Evolutionary conservation across 495 filamentous ascomycete species (phyloP), one percentile per base, ranked within the genome.

Genomic region (Penicillium subrubescens): DNA sequence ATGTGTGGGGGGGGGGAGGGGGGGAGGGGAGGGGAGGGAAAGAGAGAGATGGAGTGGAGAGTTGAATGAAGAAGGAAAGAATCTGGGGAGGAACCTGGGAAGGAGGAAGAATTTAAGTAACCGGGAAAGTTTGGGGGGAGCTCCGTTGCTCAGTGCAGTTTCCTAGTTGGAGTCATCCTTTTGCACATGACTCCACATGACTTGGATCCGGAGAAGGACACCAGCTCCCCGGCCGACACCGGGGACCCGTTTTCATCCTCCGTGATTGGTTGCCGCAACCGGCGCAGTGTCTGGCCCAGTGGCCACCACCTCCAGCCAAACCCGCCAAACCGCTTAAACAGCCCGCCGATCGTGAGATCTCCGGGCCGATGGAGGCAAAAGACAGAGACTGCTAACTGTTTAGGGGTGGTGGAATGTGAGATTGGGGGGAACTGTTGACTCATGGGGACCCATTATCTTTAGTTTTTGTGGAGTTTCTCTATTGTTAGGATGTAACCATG

Each of bases 221-320:
- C 0, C 14, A 44, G 33, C 78, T 82, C 79, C 79, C 77, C 78
- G 76, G 73, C 73, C 73, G 71, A 76, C 70, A 68, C 71, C 72
- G 76, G 75, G 50, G 25, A 55, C 29, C 56, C 37, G 56, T 44
- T 44, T 56, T 12, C 53, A 56, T 31, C n/a, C n/a, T 1, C 23
- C 14, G 14, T 71, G 63, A 71, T 70, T 71, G 69, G 67, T 7
- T 11, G 35, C 8, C n/a, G 29, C 23, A 60, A 25, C 43, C 39
- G 43, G 57, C 39, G 57, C 11, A 3, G 31, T n/a, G 41, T 25
- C 27, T 54, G 51, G 51, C 43, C 43, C 44, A 37, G 7, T 23
- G 43, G 41, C 17, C n/a, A 48, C 31, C 5, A 33, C 31, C 4
- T 1, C 25, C 31, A 33, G 31, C 31, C 31, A 33, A 33, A 33